Conservation (phyloP, 2,329 filamentous ascomycete species). For the Xylariales sp. region DNA sequence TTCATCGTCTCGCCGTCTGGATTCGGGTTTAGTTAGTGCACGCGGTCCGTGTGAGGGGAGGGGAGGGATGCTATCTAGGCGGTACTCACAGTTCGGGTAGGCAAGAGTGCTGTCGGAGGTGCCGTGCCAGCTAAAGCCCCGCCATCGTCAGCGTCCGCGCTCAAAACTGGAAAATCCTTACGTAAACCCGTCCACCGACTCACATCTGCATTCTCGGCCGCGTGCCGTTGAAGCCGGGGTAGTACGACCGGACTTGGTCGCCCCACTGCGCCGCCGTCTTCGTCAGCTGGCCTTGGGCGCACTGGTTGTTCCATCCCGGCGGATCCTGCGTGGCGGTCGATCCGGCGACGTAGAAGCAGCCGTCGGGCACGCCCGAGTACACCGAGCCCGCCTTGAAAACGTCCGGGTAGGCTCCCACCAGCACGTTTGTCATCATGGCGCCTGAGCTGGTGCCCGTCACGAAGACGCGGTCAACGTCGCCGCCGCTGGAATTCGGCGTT, state of each 20-base stretch:
- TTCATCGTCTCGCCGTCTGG: conserved; percentile 55
- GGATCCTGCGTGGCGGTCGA: conserved; percentile 54
- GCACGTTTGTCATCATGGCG: conserved; percentile 53
- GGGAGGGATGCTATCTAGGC: no score
- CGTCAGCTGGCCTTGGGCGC: conserved; percentile 61
- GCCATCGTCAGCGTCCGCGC: conserved; percentile 9
- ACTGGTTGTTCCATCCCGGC: conserved; percentile 65
- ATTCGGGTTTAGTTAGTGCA: conserved; percentile 33
- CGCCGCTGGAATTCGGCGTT: conserved; percentile 35
- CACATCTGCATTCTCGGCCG: conserved; percentile 55
- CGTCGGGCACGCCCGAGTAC: conserved; percentile 60
- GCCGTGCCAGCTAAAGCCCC: conserved; percentile 56
- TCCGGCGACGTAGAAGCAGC: conserved; percentile 48
- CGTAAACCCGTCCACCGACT: conserved; percentile 33
- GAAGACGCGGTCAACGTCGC: conserved; percentile 47
- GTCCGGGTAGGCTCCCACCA: conserved; percentile 62
- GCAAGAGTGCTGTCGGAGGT: conserved; percentile 54
- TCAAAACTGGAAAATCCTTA: background rate
- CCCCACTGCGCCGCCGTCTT: conserved; percentile 57
- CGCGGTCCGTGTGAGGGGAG: no score
- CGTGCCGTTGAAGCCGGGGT: conserved; percentile 61
- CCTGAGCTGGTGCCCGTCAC: conserved; percentile 49
- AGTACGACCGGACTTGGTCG: conserved; percentile 58
- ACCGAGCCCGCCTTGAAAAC: conserved; percentile 59
- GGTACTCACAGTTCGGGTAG: conserved; percentile 52